These are phyloP conservation scores for Trichoderma semiorbis DNA, from an alignment of 2,329 filamentous ascomycete genomes.

Conservation along the genomic window DNA sequence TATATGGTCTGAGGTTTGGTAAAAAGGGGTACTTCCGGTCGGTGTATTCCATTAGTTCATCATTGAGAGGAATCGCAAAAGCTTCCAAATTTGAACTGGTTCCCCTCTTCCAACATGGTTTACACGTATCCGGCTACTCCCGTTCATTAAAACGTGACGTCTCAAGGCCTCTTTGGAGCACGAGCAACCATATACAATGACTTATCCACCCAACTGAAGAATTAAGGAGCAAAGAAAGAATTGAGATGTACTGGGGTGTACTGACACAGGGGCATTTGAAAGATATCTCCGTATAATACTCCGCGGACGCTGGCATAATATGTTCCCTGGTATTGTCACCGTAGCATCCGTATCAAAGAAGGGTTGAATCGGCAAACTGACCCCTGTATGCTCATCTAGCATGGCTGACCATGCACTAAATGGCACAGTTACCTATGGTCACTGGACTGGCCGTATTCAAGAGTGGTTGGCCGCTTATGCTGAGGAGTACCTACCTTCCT, in stretches of 20 bases:
- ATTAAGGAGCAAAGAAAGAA: background rate
- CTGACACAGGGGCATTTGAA: background rate
- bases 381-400: background rate
- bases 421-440: background rate
- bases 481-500: background rate
- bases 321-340: background rate
- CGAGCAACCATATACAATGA: background rate
- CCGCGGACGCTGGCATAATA: background rate
- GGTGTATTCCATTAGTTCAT: background rate
- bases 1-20: background rate
- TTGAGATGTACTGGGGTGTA: background rate
- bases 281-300: background rate
- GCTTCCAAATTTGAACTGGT: background rate
- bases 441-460: background rate
- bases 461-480: background rate
- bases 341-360: background rate
- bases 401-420: background rate
- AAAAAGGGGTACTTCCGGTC: background rate
- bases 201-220: background rate
- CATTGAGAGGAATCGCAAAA: background rate
- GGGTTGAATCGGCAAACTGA: background rate
- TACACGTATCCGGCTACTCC: background rate
- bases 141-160: background rate
- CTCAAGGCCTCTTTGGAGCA: background rate
- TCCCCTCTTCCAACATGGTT: background rate